Percentiles rank a stretch among this genome's conserved stretches.
Conservation (phyloP, 176 grass and related monocot genomes). For the Pontederia paniculata region DNA sequence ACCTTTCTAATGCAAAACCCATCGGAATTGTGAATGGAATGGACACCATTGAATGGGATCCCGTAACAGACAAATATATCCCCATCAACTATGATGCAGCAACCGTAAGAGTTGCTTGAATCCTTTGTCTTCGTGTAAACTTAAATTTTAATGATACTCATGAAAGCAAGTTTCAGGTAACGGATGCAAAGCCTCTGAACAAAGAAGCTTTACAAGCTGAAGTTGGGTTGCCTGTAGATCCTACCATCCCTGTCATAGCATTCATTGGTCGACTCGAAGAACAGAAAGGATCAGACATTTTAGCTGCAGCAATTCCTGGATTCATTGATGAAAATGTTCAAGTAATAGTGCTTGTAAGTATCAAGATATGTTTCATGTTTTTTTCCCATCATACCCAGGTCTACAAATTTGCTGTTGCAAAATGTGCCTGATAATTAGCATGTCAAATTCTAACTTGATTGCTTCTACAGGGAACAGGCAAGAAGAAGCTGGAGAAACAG, state of each 20-base stretch:
- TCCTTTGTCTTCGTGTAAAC: not conserved
- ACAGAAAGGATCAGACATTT: constrained; percentile 91
- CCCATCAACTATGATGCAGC: constrained; percentile 49
- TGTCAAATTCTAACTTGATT: not conserved
- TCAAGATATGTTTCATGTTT: too few relatives aligned
- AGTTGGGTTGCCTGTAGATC: constrained; percentile 55
- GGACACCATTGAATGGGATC: constrained; percentile 90
- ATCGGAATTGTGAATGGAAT: constrained; percentile 86
- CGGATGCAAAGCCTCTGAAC: constrained; percentile 57
- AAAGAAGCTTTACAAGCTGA: constrained; percentile 88
- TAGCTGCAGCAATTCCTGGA: constrained; percentile 59
- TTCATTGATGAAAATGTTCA: constrained; percentile 65
- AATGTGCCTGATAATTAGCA: not conserved
- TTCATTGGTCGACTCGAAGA: constrained; percentile 92
- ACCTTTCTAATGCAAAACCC: constrained; percentile 44
- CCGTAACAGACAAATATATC: constrained; percentile 70
- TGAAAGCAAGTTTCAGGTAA: constrained; percentile 32
- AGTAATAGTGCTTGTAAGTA: constrained; percentile 66
- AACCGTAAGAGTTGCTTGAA: constrained; percentile 36
- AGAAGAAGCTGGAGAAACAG: constrained; percentile 73
- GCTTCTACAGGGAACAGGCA: constrained; percentile 62
- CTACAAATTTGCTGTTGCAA: not conserved
- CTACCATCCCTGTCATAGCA: constrained; percentile 51
- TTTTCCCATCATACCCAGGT: too few relatives aligned
- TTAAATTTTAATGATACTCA: constrained; percentile 10